Evolutionary conservation across 805 yeast genomes (phyloP).

Genomic region (Candida rishiriensis): DNA sequence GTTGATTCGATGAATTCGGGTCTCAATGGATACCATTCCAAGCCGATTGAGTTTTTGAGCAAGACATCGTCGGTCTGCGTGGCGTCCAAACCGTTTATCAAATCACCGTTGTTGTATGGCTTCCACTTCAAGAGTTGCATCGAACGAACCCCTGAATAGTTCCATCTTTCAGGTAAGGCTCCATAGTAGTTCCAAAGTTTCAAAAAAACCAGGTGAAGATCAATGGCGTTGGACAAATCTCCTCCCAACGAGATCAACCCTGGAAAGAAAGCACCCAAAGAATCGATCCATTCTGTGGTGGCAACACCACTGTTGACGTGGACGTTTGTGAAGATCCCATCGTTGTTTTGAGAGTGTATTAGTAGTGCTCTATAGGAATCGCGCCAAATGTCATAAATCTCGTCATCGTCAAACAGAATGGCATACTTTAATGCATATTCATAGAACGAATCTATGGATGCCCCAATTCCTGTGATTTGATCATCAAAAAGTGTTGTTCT

Average conservation of each 20-base stretch:
- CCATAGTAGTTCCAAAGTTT: conserved; percentile 80
- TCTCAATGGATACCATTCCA: conserved; percentile 90
- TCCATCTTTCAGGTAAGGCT: conserved; percentile 89
- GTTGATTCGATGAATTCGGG: conserved; percentile 93
- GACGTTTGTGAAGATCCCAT: conserved; percentile 44
- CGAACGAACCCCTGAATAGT: conserved; percentile 28
- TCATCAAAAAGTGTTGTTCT: conserved; percentile 45
- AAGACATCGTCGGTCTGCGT: conserved; percentile 22
- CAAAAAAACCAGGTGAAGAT: conserved; percentile 55
- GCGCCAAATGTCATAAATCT: conserved; percentile 52
- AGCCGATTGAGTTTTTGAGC: conserved; percentile 37
- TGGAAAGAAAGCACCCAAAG: conserved; percentile 84
- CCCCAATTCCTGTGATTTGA: conserved; percentile 75
- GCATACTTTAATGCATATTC: conserved; percentile 82
- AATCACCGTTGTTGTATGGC: conserved; percentile 16
- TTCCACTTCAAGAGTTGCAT: conserved; percentile 12
- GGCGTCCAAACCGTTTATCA: conserved; percentile 16
- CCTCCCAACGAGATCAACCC: conserved; percentile 82
- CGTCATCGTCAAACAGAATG: conserved; percentile 62
- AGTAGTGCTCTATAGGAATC: conserved; percentile 55
- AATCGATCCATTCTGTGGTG: conserved; percentile 71
- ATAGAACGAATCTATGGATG: conserved; percentile 85
- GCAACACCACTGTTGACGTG: conserved; percentile 47
- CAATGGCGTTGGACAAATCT: conserved; percentile 59
- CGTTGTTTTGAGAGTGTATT: conserved; percentile 39